A percentile compares a stretch with the other conserved stretches of the same genome.
These are phyloP conservation scores for Eucommia ulmoides DNA, from an alignment of 257 asterid species.

Conservation along the genomic window DNA sequence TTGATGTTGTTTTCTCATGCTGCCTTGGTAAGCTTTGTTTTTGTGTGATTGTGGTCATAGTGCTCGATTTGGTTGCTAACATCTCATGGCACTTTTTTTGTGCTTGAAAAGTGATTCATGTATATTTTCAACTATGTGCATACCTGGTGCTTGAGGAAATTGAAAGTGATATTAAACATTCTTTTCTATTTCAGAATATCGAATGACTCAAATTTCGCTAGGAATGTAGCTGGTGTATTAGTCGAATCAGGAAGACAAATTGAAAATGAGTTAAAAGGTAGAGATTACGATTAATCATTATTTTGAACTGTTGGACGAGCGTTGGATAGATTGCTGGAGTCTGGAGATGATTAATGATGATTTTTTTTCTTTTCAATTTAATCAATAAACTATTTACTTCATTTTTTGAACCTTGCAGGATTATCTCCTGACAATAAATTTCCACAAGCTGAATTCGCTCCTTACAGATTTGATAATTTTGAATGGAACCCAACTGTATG, in stretches of 20 bases:
- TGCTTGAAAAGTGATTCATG: too few relatives aligned
- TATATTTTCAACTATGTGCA: not conserved
- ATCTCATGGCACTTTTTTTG: too few relatives aligned
- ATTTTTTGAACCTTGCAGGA: too few relatives aligned
- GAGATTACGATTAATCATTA: constrained; percentile 4
- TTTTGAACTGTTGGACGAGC: constrained; percentile 4
- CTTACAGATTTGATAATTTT: constrained; percentile 49
- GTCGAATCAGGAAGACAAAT: constrained; percentile 55
- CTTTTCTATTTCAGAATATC: constrained; percentile 42
- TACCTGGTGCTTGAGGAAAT: not conserved
- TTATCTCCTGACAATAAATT: constrained; percentile 87
- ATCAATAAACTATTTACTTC: constrained; percentile 12
- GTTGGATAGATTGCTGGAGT: constrained; percentile 4
- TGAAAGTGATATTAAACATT: constrained; percentile 7
- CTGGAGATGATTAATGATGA: too few relatives aligned
- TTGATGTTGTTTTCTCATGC: too few relatives aligned
- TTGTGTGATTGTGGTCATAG: too few relatives aligned
- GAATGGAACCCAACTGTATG: constrained; percentile 93
- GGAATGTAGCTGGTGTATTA: constrained; percentile 75
- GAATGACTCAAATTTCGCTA: constrained; percentile 46
- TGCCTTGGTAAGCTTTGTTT: too few relatives aligned
- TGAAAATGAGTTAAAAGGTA: constrained; percentile 48
- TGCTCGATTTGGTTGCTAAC: too few relatives aligned
- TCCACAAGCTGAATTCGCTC: constrained; percentile 87
- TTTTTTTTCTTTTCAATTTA: too few relatives aligned